phyloP scores from a whole-genome alignment of 169 alveolate species.

The Miamiensis avidus region DNA sequence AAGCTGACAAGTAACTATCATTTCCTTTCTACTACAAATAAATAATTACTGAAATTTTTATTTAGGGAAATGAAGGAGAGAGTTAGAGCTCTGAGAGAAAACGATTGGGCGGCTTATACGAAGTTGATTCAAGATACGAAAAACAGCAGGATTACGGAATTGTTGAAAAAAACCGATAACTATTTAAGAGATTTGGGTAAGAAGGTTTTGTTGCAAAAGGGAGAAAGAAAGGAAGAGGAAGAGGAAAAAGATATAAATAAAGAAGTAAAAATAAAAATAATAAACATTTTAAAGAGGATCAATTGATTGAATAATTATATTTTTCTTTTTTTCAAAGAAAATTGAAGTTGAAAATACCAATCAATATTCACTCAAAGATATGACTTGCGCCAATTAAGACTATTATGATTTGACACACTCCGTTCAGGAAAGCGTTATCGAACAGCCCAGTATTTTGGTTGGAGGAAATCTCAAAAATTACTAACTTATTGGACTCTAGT shows the following conservation, averaged over 20 bases:
- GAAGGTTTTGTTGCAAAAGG: conserved; percentile 64
- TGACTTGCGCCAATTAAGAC: conserved; percentile 47
- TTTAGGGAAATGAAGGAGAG: conserved; percentile 70
- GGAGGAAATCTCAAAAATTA: conserved; percentile 91
- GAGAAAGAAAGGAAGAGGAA: neutral
- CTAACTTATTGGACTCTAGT: conserved; percentile 92
- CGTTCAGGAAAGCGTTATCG: conserved; percentile 86
- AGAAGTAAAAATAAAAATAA: too few species aligned
- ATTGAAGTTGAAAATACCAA: conserved; percentile 29
- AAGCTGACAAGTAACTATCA: neutral
- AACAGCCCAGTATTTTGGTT: conserved; percentile 89
- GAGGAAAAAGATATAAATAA: neutral
- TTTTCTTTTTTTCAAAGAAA: too few species aligned
- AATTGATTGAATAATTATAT: too few species aligned
- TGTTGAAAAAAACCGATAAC: conserved; percentile 87
- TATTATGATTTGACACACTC: conserved; percentile 92
- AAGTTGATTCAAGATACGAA: conserved; percentile 9
- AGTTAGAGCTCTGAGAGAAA: conserved; percentile 37
- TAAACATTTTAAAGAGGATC: too few species aligned
- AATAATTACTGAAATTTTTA: too few species aligned
- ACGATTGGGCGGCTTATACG: conserved; percentile 11
- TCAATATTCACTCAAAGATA: conserved; percentile 48
- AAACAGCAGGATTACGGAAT: neutral
- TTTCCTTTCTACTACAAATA: too few species aligned
- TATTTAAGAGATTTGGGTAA: conserved; percentile 92